Evolutionary conservation across 345 rosid genomes (phyloP).

Genomic region (Durio zibethinus): DNA sequence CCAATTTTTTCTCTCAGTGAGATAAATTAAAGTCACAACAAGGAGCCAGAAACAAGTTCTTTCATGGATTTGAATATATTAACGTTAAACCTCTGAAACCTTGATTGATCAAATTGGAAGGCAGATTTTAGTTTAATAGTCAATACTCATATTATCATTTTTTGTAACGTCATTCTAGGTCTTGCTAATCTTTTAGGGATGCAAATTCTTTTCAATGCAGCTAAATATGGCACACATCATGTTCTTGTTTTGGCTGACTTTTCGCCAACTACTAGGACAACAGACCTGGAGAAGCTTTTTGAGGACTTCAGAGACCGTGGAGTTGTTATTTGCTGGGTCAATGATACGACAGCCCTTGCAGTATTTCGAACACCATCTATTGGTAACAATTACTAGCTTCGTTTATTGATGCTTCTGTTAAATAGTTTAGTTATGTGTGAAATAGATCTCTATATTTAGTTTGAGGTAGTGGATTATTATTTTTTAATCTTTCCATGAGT

Average conservation of each 20-base stretch:
- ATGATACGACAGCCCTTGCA: slow-evolving; percentile 85
- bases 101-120: background rate
- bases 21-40: background rate
- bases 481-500: background rate
- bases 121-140: background rate
- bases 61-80: background rate
- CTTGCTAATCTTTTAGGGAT: background rate
- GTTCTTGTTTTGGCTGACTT: slow-evolving; percentile 78
- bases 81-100: background rate
- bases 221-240: slow-evolving; percentile 74
- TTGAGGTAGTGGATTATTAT: background rate
- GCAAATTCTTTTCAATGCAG: slow-evolving; percentile 36
- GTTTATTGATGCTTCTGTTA: background rate
- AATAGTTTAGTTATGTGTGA: background rate
- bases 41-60: too few species aligned
- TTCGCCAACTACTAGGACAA: slow-evolving; percentile 71
- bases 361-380: slow-evolving; percentile 70
- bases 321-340: slow-evolving; percentile 81
- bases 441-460: background rate
- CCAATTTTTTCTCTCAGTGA: too few species aligned
- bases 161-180: background rate
- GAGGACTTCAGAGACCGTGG: slow-evolving; percentile 54
- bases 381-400: slow-evolving; percentile 38
- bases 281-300: slow-evolving; percentile 73
- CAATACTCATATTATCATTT: background rate